These are phyloP conservation scores for Chytriomyces sp. DNA, from an alignment of 192 early-diverging fungal genomes.

Conservation along the genomic window DNA sequence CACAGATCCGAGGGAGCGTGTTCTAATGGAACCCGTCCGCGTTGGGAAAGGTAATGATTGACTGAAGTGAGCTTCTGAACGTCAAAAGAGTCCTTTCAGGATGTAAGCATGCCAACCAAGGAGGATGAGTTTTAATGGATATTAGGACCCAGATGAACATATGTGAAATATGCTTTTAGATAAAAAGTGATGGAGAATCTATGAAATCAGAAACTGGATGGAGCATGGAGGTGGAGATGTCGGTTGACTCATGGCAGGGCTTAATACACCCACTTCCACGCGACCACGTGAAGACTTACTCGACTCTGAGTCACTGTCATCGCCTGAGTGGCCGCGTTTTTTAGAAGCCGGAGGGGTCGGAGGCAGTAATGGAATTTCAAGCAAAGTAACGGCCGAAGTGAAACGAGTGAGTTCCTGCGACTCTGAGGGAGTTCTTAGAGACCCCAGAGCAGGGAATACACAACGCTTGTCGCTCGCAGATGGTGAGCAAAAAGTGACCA, in stretches of 20 bases:
- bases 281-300: too few relatives aligned
- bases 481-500: neutral
- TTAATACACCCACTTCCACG: neutral
- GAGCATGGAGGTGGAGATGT: neutral
- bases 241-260: neutral
- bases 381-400: neutral
- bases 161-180: slow-evolving; percentile 54
- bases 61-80: too few relatives aligned
- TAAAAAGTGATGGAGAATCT: neutral
- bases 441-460: too few relatives aligned
- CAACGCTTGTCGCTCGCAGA: too few relatives aligned
- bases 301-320: too few relatives aligned
- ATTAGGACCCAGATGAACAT: slow-evolving; percentile 59
- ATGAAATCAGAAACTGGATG: neutral
- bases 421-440: neutral
- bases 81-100: too few relatives aligned
- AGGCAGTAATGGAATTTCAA: too few relatives aligned
- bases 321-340: too few relatives aligned
- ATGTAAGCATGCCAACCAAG: slow-evolving; percentile 82
- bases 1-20: too few relatives aligned
- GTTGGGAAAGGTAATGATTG: too few relatives aligned
- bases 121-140: slow-evolving; percentile 79
- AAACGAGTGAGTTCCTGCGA: neutral
- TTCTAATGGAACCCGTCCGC: too few relatives aligned
- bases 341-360: too few relatives aligned